phyloP scores from a whole-genome alignment of 805 yeast genomes.

The Candida germanica region DNA sequence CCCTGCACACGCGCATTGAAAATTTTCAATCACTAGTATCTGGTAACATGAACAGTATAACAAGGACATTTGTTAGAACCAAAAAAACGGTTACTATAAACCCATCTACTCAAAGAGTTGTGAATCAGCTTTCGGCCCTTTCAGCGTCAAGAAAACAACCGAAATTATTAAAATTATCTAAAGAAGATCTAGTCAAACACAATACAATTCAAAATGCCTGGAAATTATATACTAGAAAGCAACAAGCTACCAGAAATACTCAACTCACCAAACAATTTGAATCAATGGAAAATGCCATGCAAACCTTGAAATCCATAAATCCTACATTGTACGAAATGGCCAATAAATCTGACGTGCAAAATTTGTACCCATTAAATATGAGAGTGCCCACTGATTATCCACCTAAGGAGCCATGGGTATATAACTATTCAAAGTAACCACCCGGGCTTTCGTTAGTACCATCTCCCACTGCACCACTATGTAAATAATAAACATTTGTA shows the following conservation, averaged over 20 bases:
- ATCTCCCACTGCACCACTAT: too few relatives aligned
- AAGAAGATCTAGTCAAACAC: conserved; percentile 85
- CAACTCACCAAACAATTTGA: conserved; percentile 59
- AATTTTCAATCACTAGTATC: conserved; percentile 2
- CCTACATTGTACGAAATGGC: conserved; percentile 63
- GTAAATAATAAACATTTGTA: conserved; percentile 1
- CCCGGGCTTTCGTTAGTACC: neutral
- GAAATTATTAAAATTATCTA: conserved; percentile 64
- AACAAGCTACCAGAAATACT: conserved; percentile 37
- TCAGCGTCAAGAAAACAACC: conserved; percentile 91
- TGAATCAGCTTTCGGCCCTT: conserved; percentile 69
- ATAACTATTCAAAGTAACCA: conserved; percentile 34
- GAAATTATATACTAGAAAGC: conserved; percentile 56
- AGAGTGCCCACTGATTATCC: conserved; percentile 91
- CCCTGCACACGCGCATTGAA: neutral
- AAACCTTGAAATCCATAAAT: conserved; percentile 51
- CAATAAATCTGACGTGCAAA: conserved; percentile 43
- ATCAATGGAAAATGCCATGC: conserved; percentile 68
- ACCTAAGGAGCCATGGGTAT: conserved; percentile 76
- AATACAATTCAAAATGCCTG: conserved; percentile 81
- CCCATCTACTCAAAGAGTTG: conserved; percentile 41
- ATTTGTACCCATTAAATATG: conserved; percentile 74
- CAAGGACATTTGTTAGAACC: conserved; percentile 20
- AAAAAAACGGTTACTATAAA: conserved; percentile 28
- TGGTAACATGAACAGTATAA: conserved; percentile 2